Evolutionary conservation across 2,329 filamentous ascomycete genomes (phyloP).

Genomic region (Hymenoscyphus infarciens): DNA sequence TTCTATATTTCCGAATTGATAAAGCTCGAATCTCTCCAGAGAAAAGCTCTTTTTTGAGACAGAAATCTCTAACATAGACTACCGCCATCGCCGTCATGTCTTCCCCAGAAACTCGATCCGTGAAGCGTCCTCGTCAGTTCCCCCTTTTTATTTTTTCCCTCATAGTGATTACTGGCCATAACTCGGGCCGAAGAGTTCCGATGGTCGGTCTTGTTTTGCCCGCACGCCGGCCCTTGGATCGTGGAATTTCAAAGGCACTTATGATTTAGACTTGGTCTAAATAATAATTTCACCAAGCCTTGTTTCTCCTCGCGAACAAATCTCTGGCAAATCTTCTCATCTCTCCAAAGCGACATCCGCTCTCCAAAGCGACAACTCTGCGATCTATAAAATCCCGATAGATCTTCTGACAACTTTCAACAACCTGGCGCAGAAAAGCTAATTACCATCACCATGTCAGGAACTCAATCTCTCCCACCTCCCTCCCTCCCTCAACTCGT

Average conservation of each 20-base stretch:
- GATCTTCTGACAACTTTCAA: background rate
- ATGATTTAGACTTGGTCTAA: too few species aligned
- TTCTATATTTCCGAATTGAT: background rate
- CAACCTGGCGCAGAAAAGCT: conserved; percentile 16
- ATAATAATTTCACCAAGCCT: background rate
- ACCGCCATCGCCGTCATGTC: conserved; percentile 6
- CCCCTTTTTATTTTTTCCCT: background rate
- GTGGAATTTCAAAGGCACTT: background rate
- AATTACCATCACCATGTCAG: conserved; percentile 44
- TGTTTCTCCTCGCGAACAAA: background rate
- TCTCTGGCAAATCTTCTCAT: background rate
- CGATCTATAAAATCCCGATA: background rate
- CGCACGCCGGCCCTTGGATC: background rate
- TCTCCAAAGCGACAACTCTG: background rate
- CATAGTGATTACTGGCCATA: background rate
- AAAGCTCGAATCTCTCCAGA: background rate
- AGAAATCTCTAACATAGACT: too few species aligned
- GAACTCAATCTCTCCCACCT: conserved; percentile 92
- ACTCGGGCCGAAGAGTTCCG: background rate
- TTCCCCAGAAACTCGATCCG: conserved; percentile 12
- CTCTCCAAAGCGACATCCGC: background rate
- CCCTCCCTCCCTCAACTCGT: conserved; percentile 87
- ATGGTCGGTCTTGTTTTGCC: background rate
- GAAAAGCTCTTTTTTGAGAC: too few species aligned
- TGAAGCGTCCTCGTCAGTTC: conserved; percentile 1